A percentile compares a stretch with the other conserved stretches of the same genome.
Conservation (phyloP, 2,329 filamentous ascomycete genomes). For the Septoria linicola region DNA sequence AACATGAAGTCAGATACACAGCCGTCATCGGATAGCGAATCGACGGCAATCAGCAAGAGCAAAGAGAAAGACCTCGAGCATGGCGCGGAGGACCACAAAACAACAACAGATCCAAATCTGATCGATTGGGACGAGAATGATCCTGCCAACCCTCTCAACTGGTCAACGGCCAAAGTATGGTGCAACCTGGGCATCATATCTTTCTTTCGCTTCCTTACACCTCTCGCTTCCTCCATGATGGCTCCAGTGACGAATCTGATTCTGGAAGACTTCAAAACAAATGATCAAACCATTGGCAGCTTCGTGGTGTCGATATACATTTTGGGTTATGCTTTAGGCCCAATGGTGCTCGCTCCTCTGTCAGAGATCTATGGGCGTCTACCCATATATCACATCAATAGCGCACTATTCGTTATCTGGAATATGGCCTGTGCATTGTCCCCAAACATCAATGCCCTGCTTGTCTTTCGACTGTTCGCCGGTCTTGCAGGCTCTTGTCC, state of each 20-base stretch:
- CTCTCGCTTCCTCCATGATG: conserved; percentile 60
- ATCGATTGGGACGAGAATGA: conserved; percentile 35
- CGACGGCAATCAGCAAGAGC: too few species aligned
- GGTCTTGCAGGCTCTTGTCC: conserved; percentile 8
- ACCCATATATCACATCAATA: conserved; percentile 32
- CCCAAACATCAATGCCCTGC: conserved; percentile 28
- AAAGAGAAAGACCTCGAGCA: too few species aligned
- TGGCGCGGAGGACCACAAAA: too few species aligned
- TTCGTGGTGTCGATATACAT: conserved; percentile 65
- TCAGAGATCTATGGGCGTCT: conserved; percentile 36
- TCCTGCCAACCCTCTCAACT: conserved; percentile 60
- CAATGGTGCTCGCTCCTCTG: conserved; percentile 44
- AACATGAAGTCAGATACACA: too few species aligned
- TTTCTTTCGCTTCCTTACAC: conserved; percentile 44
- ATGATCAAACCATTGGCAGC: conserved; percentile 53
- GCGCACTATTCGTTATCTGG: conserved; percentile 33
- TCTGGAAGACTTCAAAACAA: conserved; percentile 59
- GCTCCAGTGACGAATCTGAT: conserved; percentile 64
- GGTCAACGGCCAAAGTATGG: conserved; percentile 48
- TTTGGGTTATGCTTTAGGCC: conserved; percentile 51
- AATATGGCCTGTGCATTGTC: conserved; percentile 35
- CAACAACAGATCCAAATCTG: too few species aligned
- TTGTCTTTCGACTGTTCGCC: conserved; percentile 25
- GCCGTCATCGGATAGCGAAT: too few species aligned
- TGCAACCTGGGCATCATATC: conserved; percentile 1